Evolutionary conservation across 495 filamentous ascomycete genomes (phyloP).

Genomic region (Neurospora pannonica): DNA sequence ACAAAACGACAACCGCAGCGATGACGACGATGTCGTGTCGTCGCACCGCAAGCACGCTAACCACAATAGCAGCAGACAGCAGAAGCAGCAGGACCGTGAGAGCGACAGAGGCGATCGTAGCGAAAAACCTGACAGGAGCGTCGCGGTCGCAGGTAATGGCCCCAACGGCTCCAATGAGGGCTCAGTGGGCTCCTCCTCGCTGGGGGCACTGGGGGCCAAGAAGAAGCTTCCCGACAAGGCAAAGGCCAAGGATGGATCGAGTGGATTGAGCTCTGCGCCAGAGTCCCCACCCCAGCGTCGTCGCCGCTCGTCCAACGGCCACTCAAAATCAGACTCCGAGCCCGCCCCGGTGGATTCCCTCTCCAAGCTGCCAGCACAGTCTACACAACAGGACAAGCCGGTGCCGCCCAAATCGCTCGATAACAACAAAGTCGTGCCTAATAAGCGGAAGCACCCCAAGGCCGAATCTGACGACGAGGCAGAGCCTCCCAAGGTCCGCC

Average conservation of each 20-base stretch:
- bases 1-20: conserved; percentile 51
- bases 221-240: conserved; percentile 35
- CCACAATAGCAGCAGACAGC: conserved; percentile 5
- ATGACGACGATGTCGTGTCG: conserved; percentile 28
- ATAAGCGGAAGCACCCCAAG: conserved; percentile 37
- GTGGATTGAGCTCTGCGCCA: conserved; percentile 45
- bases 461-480: conserved; percentile 41
- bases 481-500: conserved; percentile 36
- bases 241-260: conserved; percentile 39
- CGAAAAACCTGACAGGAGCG: conserved; percentile 19
- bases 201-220: conserved; percentile 26
- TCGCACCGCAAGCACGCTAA: conserved; percentile 26
- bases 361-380: conserved; percentile 22
- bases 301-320: conserved; percentile 30
- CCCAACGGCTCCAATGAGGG: conserved; percentile 7
- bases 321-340: conserved; percentile 40
- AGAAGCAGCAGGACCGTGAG: conserved; percentile 11
- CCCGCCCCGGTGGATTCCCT: conserved; percentile 23
- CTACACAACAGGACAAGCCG: conserved; percentile 21
- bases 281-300: conserved; percentile 36
- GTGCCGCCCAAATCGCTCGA: conserved; percentile 22
- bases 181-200: conserved; percentile 6
- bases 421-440: conserved; percentile 20
- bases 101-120: conserved; percentile 20
- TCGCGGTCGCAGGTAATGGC: conserved; percentile 9